Conservation (phyloP, 495 filamentous ascomycete genomes). For the Articulospora tetracladia region DNA sequence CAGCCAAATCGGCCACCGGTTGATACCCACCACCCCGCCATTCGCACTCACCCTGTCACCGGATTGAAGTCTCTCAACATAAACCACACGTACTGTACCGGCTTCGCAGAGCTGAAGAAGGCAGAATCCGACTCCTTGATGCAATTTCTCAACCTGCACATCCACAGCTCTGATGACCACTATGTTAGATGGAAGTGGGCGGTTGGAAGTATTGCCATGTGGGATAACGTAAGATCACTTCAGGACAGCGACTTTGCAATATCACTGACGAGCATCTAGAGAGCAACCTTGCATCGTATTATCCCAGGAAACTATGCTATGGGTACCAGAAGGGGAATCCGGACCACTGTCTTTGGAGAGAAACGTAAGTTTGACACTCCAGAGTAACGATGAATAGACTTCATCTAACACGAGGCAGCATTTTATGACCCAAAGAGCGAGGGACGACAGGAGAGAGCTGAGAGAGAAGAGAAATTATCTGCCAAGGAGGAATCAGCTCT, state of each 20-base stretch:
- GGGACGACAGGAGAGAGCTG: conserved; percentile 34
- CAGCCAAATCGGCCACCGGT: conserved; percentile 45
- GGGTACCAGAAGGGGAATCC: conserved; percentile 40
- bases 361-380: conserved; percentile 29
- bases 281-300: conserved; percentile 36
- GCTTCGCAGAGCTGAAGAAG: conserved; percentile 52
- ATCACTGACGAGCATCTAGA: not conserved
- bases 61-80: conserved; percentile 47
- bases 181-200: conserved; percentile 51
- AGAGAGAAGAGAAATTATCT: conserved; percentile 4
- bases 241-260: not conserved
- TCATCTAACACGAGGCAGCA: conserved; percentile 14
- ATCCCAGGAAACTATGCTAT: conserved; percentile 46
- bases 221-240: conserved; percentile 39
- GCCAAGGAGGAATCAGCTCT: not conserved
- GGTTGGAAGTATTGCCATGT: conserved; percentile 51
- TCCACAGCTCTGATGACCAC: conserved; percentile 51
- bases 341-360: conserved; percentile 53
- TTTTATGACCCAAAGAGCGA: conserved; percentile 47
- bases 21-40: conserved; percentile 51
- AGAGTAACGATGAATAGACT: not conserved
- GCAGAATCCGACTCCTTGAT: conserved; percentile 48
- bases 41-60: conserved; percentile 52
- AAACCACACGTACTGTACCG: conserved; percentile 46
- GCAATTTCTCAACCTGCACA: conserved; percentile 46